Conservation (phyloP, 2,329 filamentous ascomycete genomes). For the Paraphaeosphaeria minitans region DNA sequence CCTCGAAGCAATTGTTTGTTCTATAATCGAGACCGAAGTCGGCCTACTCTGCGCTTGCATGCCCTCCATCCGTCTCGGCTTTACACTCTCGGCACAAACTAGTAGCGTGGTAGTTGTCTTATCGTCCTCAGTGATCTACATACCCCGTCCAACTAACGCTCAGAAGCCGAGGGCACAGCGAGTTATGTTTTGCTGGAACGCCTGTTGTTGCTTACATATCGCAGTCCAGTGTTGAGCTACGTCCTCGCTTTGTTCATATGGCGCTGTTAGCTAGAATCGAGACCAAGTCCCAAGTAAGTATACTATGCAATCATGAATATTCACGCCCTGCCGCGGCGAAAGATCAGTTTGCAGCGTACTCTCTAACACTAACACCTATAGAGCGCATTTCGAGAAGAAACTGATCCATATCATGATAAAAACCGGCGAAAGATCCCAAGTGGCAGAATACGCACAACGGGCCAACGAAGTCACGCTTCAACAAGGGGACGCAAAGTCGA, state of each 20-base stretch:
- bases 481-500: background rate
- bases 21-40: constrained; percentile 46
- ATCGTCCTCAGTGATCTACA: constrained; percentile 14
- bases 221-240: background rate
- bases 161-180: background rate
- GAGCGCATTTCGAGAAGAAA: background rate
- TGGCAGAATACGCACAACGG: background rate
- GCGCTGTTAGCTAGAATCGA: background rate
- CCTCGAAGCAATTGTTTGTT: constrained; percentile 45
- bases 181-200: background rate
- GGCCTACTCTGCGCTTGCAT: constrained; percentile 51
- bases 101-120: constrained; percentile 17
- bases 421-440: background rate
- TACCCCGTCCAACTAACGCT: constrained; percentile 12
- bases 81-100: constrained; percentile 25
- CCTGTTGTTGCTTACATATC: background rate
- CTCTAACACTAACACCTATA: background rate
- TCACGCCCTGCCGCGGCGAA: background rate
- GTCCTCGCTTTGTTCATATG: background rate
- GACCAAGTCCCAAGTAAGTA: background rate
- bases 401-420: background rate
- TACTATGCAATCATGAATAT: background rate
- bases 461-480: background rate
- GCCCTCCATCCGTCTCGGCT: constrained; percentile 43
- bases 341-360: background rate